Evolutionary conservation across 2,329 filamentous ascomycete genomes (phyloP), one percentile per base, ranked within the genome.

Genomic region (Fusarium drepaniforme): DNA sequence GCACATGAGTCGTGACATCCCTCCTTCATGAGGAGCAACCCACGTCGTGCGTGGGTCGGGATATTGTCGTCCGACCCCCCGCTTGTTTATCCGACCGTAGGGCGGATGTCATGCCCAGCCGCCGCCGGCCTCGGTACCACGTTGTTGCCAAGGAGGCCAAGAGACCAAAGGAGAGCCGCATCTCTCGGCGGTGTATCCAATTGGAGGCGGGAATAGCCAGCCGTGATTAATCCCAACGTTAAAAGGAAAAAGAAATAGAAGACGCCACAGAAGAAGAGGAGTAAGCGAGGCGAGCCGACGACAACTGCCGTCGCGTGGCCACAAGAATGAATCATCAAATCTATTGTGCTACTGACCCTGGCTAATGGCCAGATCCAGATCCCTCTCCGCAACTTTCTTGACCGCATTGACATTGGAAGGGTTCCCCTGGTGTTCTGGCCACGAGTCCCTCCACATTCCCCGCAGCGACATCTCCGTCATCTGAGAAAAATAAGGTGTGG

Each of bases 131-230:
- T 28, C 16, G 23, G n/a, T 25, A 67, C 73, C 73, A 73, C 67
- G 64, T 68, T 75, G n/a, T 51, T 56, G 71, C 75, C 75, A 77
- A 77, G 75, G 75, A 4, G 37, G 53, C 53, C 53, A 58, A 58
- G 33, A 16, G 37, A 37, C 68, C 44, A 61, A 61, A 68, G 42
- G 61, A 30, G 71, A 77, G 73, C 73, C 71, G 33, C 56, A 64
- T 66, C 18, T 53, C 73, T 74, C 63, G 73, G 73, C 75, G 58
- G 37, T 35, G 2, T 25, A 16, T 61, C 53, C 66, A 72, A 77
- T 77, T 75, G 75, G 75, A 74, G 66, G 67, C 75, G 74, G 75
- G 69, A 76, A 76, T 76, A 76, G 71, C 59, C 30, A 56, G 5
- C 25, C 23, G 28, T 21, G 13, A 38, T 73, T 70, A 66, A 66